Percentiles rank a stretch among this genome's conserved stretches.
Conservation (phyloP, 2,329 filamentous ascomycete species). For the Ilyonectria mors-panacis region DNA sequence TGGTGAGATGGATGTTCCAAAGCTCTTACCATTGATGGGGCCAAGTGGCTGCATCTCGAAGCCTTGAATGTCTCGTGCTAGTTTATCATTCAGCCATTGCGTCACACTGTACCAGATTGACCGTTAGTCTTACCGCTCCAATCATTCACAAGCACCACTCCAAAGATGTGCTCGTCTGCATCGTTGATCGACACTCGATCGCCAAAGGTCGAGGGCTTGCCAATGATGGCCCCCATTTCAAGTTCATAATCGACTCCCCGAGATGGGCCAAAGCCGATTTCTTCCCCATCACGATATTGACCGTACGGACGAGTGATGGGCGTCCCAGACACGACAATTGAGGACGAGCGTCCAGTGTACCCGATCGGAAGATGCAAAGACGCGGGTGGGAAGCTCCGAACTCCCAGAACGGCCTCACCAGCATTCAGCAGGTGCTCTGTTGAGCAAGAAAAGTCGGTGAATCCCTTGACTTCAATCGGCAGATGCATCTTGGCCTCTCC, state of each 20-base stretch:
- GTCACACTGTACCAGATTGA: not conserved
- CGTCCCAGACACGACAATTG: conserved; percentile 65
- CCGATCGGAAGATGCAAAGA: conserved; percentile 66
- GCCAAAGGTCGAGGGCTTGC: conserved; percentile 56
- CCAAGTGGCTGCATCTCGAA: conserved; percentile 74
- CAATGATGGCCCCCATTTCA: conserved; percentile 62
- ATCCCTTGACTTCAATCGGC: conserved; percentile 65
- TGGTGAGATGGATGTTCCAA: conserved; percentile 71
- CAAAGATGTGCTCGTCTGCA: conserved; percentile 73
- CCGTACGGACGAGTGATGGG: conserved; percentile 64
- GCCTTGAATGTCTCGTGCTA: conserved; percentile 72
- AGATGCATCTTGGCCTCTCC: conserved; percentile 61
- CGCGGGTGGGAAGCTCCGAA: conserved; percentile 57
- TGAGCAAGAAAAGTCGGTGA: conserved; percentile 68
- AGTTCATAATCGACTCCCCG: conserved; percentile 59
- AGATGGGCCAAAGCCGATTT: conserved; percentile 48
- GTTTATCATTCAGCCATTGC: conserved; percentile 25
- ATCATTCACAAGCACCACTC: conserved; percentile 74
- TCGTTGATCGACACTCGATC: conserved; percentile 59
- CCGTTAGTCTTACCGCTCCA: conserved; percentile 66
- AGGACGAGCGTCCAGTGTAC: conserved; percentile 69
- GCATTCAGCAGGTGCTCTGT: conserved; percentile 68
- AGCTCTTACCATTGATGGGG: conserved; percentile 73
- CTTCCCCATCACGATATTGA: conserved; percentile 52
- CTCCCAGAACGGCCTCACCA: conserved; percentile 57